Base-by-base conservation (phyloP, 345 rosid species). In the Lepidium sativum region DNA sequence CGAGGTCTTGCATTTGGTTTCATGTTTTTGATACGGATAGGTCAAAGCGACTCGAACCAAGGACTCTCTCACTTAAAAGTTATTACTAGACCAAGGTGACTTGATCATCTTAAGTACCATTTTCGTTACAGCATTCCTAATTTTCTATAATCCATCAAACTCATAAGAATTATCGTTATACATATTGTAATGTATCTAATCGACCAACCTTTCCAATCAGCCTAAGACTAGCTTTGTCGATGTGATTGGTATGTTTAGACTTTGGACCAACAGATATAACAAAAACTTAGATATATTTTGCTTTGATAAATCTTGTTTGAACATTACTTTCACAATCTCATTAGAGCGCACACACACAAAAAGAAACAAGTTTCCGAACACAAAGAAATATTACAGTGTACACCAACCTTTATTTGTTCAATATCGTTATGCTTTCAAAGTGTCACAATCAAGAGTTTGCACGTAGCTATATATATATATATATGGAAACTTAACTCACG, bases 371-470 rank as follows among this genome's bases (percentile, higher is more conserved):
- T 23, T 23, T 23, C 3, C 4, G 4, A 23, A 23, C 25, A 23
- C 2, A 23, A 51, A 47, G 2, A 47, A 47, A 47, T 62, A 49
- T 47, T 47, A 62, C 21, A 34, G n/a, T 17, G 54, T 33, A 60
- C 32, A 60, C 31, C 43, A 20, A 62, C 44, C 32, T 20, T 20
- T 47, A 20, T 34, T 34, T 61, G 67, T 43, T 48, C 55, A 21
- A 15, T 62, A 60, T 17, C 41, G 16, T 32, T 3, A 23, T 23
- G 25, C 35, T 23, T 48, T 25, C 34, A 9, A 37, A 15, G 37
- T 50, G 58, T 50, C 48, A 40, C 58, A 50, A 8, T 50, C 68
- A 49, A 50, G 13, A 63, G 25, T 50, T 16, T 50, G 58, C 58
- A 50, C 50, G 38, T 50, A 18, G 20, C 48, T 48, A 35, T 48